Percentiles rank a stretch among this genome's conserved stretches.
phyloP scores from a whole-genome alignment of 345 rosid genomes.

The Citrus mangshanensis region DNA sequence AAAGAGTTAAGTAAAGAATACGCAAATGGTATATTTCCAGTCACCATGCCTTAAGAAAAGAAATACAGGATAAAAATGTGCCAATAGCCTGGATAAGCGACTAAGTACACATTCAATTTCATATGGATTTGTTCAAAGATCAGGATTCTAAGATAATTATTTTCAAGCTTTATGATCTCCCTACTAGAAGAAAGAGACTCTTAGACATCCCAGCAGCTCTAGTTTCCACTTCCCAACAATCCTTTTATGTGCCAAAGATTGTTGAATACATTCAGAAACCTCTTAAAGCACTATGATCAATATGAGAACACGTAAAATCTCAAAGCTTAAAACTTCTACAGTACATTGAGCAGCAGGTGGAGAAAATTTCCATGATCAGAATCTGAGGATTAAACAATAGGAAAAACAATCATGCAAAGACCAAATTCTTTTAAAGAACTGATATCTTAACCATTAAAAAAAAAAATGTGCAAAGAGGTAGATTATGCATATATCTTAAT shows the following conservation, averaged over 20 bases:
- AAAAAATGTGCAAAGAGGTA: background rate
- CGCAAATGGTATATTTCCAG: background rate
- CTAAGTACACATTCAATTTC: background rate
- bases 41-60: background rate
- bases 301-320: background rate
- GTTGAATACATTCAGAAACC: background rate
- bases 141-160: background rate
- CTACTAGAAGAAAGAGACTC: background rate
- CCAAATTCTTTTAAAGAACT: background rate
- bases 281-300: background rate
- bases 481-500: background rate
- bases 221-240: background rate
- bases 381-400: background rate
- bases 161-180: background rate
- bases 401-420: background rate
- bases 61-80: background rate
- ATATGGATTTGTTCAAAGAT: background rate
- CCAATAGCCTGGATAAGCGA: background rate
- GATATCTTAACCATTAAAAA: background rate
- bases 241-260: background rate
- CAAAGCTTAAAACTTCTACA: background rate
- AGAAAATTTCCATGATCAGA: background rate
- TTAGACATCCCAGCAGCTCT: background rate
- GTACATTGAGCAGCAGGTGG: background rate
- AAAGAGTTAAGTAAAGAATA: background rate